Percentiles rank a stretch among this genome's conserved stretches.
phyloP scores from a whole-genome alignment of 805 yeast species.

The Candida ipomoeae region DNA sequence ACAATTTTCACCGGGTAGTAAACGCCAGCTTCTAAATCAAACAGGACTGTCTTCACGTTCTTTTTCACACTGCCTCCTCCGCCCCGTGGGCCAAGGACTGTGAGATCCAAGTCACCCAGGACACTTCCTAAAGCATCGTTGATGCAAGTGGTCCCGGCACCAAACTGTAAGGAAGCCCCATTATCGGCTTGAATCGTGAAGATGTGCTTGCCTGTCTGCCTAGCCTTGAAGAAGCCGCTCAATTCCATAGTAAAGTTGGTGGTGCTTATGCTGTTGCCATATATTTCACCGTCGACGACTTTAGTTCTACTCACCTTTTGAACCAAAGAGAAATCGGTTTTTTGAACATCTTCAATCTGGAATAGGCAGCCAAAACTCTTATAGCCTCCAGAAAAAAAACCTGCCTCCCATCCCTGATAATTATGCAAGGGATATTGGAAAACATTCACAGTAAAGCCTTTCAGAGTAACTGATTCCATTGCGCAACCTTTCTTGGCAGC shows the following conservation, averaged over 20 bases:
- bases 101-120: background rate
- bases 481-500: too few species aligned
- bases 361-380: background rate
- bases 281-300: background rate
- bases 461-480: too few species aligned
- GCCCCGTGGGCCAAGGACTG: background rate
- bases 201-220: background rate
- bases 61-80: background rate
- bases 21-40: background rate
- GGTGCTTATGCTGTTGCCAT: background rate
- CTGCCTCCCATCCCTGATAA: background rate
- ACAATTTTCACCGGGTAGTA: background rate
- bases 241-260: background rate
- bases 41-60: background rate
- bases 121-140: background rate
- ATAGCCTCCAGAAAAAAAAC: background rate
- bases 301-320: background rate
- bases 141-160: background rate
- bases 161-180: background rate
- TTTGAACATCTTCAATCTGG: background rate
- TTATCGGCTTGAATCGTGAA: background rate
- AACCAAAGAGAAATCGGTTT: background rate
- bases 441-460: too few species aligned
- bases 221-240: background rate
- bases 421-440: too few species aligned